Conservation (phyloP, 2,329 filamentous ascomycete genomes). For the Diaporthe nobilis region DNA sequence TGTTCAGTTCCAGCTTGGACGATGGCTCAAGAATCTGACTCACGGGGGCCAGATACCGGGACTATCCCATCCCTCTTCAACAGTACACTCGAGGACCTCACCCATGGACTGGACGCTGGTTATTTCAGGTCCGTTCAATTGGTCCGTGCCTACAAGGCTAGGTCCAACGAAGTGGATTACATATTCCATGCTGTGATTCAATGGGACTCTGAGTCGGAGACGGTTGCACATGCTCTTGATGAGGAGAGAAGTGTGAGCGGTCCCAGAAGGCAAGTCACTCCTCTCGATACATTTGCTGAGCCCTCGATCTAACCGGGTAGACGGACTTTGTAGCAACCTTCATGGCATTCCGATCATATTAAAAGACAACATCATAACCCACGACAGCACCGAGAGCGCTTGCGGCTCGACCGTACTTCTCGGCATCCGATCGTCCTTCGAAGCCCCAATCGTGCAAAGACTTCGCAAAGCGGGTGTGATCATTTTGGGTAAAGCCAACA, state of each 20-base stretch:
- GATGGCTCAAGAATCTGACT: background rate
- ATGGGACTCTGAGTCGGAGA: constrained; percentile 56
- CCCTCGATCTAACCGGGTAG: background rate
- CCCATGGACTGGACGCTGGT: constrained; percentile 48
- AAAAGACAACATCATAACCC: constrained; percentile 77
- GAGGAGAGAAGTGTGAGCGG: constrained; percentile 44
- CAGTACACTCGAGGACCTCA: constrained; percentile 52
- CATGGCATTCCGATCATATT: constrained; percentile 76
- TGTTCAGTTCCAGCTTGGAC: background rate
- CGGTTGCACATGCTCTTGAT: constrained; percentile 55
- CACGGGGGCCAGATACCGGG: background rate
- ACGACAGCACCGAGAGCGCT: constrained; percentile 73
- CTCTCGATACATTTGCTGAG: rapidly evolving
- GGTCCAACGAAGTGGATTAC: constrained; percentile 52
- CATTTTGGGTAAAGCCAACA: constrained; percentile 72
- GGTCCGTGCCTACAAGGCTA: constrained; percentile 48
- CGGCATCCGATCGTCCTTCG: constrained; percentile 68
- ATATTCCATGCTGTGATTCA: constrained; percentile 52
- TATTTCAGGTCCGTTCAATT: constrained; percentile 55
- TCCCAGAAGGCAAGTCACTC: constrained; percentile 49
- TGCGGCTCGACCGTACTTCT: constrained; percentile 75
- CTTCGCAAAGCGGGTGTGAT: constrained; percentile 51
- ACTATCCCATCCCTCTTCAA: constrained; percentile 50
- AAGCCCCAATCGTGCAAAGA: constrained; percentile 72
- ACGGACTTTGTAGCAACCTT: constrained; percentile 52